phyloP scores from a whole-genome alignment of 768 basidiomycete species.

The Mycena capillaripes region DNA sequence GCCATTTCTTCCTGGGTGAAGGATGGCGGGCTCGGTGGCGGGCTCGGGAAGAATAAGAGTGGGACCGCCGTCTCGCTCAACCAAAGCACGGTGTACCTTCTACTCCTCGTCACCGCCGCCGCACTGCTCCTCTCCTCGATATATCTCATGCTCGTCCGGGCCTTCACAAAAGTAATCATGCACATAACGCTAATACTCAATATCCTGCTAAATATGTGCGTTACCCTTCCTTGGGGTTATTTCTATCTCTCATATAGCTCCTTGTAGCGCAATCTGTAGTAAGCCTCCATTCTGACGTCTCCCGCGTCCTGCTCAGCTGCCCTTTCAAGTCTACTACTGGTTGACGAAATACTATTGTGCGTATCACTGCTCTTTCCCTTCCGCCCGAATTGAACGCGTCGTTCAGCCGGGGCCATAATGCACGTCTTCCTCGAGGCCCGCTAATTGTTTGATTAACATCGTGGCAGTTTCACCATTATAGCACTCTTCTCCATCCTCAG shows the following conservation, averaged over 20 bases:
- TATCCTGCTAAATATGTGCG: slow-evolving; percentile 75
- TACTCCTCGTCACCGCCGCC: slow-evolving; percentile 79
- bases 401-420: slow-evolving; percentile 77
- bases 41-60: slow-evolving; percentile 67
- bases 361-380: slow-evolving; percentile 39
- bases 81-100: slow-evolving; percentile 80
- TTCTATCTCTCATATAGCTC: not conserved
- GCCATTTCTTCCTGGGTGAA: slow-evolving; percentile 73
- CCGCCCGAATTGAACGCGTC: not conserved
- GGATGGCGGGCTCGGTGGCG: slow-evolving; percentile 79
- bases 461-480: slow-evolving; percentile 82
- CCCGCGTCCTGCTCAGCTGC: not conserved
- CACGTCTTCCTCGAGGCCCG: not conserved
- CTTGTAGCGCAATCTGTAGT: slow-evolving; percentile 72
- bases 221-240: slow-evolving; percentile 25
- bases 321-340: slow-evolving; percentile 71
- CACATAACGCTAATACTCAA: slow-evolving; percentile 79
- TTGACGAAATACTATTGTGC: slow-evolving; percentile 77
- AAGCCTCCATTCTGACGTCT: not conserved
- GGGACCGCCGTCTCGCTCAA: slow-evolving; percentile 78
- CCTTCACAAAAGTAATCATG: slow-evolving; percentile 82
- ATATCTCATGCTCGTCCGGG: slow-evolving; percentile 79
- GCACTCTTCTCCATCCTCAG: slow-evolving; percentile 81
- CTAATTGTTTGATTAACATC: slow-evolving; percentile 9
- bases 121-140: slow-evolving; percentile 74